These are phyloP conservation scores for Trichophyton verrucosum DNA, from an alignment of 2,329 filamentous ascomycete species.

Conservation along the genomic window DNA sequence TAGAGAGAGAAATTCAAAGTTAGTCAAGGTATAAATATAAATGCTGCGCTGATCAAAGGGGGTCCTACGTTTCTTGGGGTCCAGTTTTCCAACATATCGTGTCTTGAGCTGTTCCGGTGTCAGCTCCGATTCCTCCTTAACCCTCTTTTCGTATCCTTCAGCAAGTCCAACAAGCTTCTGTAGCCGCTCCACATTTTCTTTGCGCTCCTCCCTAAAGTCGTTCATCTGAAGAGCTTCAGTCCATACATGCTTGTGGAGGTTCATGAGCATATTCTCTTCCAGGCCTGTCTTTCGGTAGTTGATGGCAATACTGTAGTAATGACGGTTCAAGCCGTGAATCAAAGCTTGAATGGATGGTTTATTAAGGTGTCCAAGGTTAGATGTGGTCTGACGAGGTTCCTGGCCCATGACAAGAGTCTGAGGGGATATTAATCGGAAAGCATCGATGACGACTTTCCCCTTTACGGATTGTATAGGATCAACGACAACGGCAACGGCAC, in stretches of 20 bases:
- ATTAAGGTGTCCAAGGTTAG: conserved; percentile 93
- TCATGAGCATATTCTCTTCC: conserved; percentile 99
- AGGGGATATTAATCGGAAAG: conserved; percentile 95
- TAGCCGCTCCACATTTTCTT: conserved; percentile 76
- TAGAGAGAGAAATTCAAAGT: not conserved
- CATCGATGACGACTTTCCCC: conserved; percentile 98
- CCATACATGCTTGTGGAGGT: conserved; percentile 98
- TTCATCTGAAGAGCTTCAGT: conserved; percentile 96
- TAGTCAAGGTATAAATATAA: conserved; percentile 12
- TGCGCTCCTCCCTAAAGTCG: conserved; percentile 75
- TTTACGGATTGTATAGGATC: conserved; percentile 99
- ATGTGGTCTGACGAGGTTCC: conserved; percentile 93
- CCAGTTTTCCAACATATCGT: conserved; percentile 94
- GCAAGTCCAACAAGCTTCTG: conserved; percentile 78
- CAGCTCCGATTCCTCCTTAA: conserved; percentile 96
- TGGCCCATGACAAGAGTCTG: conserved; percentile 97
- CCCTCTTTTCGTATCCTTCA: conserved; percentile 95
- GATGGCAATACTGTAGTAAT: conserved; percentile 98
- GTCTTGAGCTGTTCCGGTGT: conserved; percentile 98
- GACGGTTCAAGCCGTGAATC: conserved; percentile 92
- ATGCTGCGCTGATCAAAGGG: not conserved
- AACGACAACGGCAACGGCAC: conserved; percentile 93
- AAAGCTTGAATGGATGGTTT: conserved; percentile 99
- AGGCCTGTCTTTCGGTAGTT: conserved; percentile 95
- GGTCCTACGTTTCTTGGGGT: conserved; percentile 79